Percentiles rank a stretch among this genome's conserved stretches.
phyloP scores from a whole-genome alignment of 768 basidiomycete species.

The Boletus bicolor region DNA sequence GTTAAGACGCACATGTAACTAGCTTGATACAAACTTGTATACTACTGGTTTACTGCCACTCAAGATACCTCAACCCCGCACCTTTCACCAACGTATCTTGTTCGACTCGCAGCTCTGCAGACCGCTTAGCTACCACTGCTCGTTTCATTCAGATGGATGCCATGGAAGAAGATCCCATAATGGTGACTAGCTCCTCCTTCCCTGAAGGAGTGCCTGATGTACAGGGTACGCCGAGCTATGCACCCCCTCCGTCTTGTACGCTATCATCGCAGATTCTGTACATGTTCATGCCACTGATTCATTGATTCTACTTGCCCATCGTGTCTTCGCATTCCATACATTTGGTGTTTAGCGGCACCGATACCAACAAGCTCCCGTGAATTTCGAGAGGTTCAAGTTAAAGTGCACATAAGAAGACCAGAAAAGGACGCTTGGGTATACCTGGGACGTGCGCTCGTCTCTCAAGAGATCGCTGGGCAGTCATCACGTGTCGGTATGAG shows the following conservation, averaged over 20 bases:
- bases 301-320: background rate
- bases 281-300: conserved; percentile 10
- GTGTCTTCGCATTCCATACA: background rate
- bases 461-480: conserved; percentile 72
- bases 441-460: conserved; percentile 71
- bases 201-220: conserved; percentile 17
- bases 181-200: conserved; percentile 22
- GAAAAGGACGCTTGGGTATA: conserved; percentile 82
- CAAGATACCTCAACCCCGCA: conserved; percentile 20
- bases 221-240: conserved; percentile 16
- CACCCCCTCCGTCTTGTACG: conserved; percentile 21
- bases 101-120: background rate
- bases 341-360: conserved; percentile 18
- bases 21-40: background rate
- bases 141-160: conserved; percentile 28
- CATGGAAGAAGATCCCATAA: conserved; percentile 34
- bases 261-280: background rate
- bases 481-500: conserved; percentile 76
- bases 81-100: conserved; percentile 4
- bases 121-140: background rate
- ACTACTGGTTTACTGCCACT: conserved; percentile 16
- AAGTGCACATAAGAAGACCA: conserved; percentile 78
- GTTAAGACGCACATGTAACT: background rate
- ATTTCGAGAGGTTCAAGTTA: conserved; percentile 78
- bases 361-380: conserved; percentile 41